Evolutionary conservation across 2,329 filamentous ascomycete genomes (phyloP).

Genomic region (Colletotrichum australisinense): DNA sequence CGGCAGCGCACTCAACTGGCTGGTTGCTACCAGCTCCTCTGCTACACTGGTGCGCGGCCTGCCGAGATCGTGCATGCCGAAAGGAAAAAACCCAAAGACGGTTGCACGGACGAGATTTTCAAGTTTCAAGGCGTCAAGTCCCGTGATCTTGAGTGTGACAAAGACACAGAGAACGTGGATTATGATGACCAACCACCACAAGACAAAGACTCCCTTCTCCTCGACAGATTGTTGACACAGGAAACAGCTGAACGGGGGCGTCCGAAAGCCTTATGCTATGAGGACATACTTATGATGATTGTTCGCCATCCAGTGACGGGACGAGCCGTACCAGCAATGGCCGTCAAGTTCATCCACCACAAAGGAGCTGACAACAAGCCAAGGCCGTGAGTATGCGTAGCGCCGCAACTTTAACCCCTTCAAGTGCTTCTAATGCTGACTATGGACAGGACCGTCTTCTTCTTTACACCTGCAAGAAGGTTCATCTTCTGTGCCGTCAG

Average conservation of each 20-base stretch:
- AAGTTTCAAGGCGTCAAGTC: constrained; percentile 37
- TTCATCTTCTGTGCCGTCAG: too few relatives aligned
- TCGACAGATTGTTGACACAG: constrained; percentile 39
- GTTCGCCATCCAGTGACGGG: constrained; percentile 39
- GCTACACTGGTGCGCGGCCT: constrained; percentile 42
- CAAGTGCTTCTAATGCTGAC: constrained; percentile 16
- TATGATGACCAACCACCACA: constrained; percentile 17
- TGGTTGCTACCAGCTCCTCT: constrained; percentile 43
- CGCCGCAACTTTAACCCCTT: neutral
- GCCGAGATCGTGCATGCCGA: constrained; percentile 44
- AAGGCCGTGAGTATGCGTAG: constrained; percentile 39
- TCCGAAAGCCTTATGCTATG: constrained; percentile 44
- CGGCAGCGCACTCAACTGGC: constrained; percentile 40
- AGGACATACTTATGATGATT: constrained; percentile 45
- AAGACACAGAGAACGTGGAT: constrained; percentile 16
- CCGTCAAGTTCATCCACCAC: constrained; percentile 45
- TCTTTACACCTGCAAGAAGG: too few relatives aligned
- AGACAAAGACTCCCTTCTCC: constrained; percentile 39
- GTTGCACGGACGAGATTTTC: constrained; percentile 41
- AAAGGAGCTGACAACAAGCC: constrained; percentile 44
- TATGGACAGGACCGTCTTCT: constrained; percentile 41
- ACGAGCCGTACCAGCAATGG: constrained; percentile 39
- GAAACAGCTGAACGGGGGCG: constrained; percentile 38
- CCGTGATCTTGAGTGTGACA: neutral
- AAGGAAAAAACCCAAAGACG: constrained; percentile 41